These are phyloP conservation scores for Penicillium sp. DNA, from an alignment of 2,329 filamentous ascomycete species.

Conservation along the genomic window DNA sequence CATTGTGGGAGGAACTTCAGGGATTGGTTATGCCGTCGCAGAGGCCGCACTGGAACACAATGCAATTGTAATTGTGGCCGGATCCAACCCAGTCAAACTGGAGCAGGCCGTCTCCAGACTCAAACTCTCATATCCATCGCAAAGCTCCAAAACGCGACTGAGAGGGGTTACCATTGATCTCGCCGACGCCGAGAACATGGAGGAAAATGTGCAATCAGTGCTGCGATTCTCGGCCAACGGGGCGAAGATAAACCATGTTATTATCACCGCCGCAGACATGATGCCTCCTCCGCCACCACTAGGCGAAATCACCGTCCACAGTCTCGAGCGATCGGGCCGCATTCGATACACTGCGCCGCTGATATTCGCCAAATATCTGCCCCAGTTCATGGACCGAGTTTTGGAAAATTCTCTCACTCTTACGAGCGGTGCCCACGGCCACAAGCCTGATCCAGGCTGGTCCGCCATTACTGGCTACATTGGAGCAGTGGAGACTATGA, in stretches of 20 bases:
- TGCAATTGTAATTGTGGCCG: slow-evolving; percentile 49
- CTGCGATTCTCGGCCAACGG: slow-evolving; percentile 16
- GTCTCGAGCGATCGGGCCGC: slow-evolving; percentile 22
- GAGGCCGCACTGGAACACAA: slow-evolving; percentile 52
- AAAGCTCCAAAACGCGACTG: slow-evolving; percentile 36
- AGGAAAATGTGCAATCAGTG: too few species aligned
- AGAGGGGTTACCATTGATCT: too few species aligned
- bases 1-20: slow-evolving; percentile 53
- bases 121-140: slow-evolving; percentile 42
- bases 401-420: slow-evolving; percentile 39
- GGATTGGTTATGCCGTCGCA: slow-evolving; percentile 53
- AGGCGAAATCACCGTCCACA: slow-evolving; percentile 22
- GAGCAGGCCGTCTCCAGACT: slow-evolving; percentile 42
- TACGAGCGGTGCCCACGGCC: slow-evolving; percentile 39
- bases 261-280: slow-evolving; percentile 51
- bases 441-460: slow-evolving; percentile 37
- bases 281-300: slow-evolving; percentile 20
- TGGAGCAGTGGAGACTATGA: slow-evolving; percentile 32
- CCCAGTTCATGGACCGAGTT: slow-evolving; percentile 32
- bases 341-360: slow-evolving; percentile 38
- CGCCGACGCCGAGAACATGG: too few species aligned
- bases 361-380: slow-evolving; percentile 43
- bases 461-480: slow-evolving; percentile 27
- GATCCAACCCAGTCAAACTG: slow-evolving; percentile 43
- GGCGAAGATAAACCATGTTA: slow-evolving; percentile 49